These are phyloP conservation scores for Debaryomyces psychrophilus DNA, from an alignment of 1,139 yeast species.

Conservation along the genomic window DNA sequence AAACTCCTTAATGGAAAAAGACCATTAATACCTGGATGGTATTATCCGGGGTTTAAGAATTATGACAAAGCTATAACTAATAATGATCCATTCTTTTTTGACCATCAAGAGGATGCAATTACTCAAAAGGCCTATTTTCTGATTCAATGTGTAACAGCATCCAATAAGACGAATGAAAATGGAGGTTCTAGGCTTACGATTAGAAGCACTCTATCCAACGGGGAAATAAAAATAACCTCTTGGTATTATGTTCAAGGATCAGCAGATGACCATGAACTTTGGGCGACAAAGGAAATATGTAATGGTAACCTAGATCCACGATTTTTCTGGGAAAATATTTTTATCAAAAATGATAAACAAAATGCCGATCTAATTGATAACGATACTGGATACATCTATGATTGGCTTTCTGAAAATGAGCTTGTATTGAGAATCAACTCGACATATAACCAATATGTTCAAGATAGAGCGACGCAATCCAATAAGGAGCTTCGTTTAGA, in stretches of 20 bases:
- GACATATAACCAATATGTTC: slow-evolving; percentile 10
- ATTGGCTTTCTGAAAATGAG: slow-evolving; percentile 35
- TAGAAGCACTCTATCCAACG: slow-evolving; percentile 2
- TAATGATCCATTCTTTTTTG: slow-evolving; percentile 7
- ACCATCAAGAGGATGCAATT: not conserved
- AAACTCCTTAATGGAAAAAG: slow-evolving; percentile 32
- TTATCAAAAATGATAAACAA: slow-evolving; percentile 6
- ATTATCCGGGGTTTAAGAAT: slow-evolving; percentile 53
- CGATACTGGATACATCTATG: slow-evolving; percentile 35
- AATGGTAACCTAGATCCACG: slow-evolving; percentile 50
- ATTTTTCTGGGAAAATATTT: slow-evolving; percentile 57
- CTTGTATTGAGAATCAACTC: slow-evolving; percentile 21
- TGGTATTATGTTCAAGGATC: slow-evolving; percentile 81
- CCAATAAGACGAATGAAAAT: slow-evolving; percentile 44
- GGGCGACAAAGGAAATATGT: slow-evolving; percentile 58
- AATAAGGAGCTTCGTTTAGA: slow-evolving; percentile 11
- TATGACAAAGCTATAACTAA: not conserved
- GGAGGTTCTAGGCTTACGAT: slow-evolving; percentile 36
- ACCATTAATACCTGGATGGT: slow-evolving; percentile 72
- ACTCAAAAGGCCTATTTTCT: slow-evolving; percentile 13
- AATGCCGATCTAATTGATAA: slow-evolving; percentile 26
- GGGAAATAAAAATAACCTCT: slow-evolving; percentile 13
- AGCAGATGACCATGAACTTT: slow-evolving; percentile 89
- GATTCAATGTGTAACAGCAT: slow-evolving; percentile 64
- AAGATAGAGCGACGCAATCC: not conserved